Percentiles rank a stretch among this genome's conserved stretches.
Evolutionary conservation across 352 stramenopile genomes (phyloP).

Genomic region (Pythium rishiriense): DNA sequence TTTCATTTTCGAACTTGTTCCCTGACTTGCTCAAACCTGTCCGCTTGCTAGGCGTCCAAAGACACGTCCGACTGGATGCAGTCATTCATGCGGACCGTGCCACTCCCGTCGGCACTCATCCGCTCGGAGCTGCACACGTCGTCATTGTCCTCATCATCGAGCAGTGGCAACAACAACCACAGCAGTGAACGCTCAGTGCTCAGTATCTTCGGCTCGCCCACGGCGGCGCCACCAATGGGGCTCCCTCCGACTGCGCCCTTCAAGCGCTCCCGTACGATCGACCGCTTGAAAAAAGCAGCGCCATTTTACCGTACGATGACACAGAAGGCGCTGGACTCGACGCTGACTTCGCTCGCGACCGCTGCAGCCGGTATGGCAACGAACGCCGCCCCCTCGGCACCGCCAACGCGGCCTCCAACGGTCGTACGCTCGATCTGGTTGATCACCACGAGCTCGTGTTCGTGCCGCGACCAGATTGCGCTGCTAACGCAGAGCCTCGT

Average conservation of each 20-base stretch:
- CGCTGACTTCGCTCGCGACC: conserved; percentile 18
- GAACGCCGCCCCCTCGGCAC: neutral
- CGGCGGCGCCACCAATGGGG: neutral
- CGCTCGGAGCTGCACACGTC: conserved; percentile 4
- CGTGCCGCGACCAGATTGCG: conserved; percentile 27
- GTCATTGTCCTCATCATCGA: conserved; percentile 1
- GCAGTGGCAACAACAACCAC: conserved; percentile 15
- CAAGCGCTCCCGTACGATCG: conserved; percentile 43
- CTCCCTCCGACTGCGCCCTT: conserved; percentile 26
- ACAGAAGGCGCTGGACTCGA: conserved; percentile 32
- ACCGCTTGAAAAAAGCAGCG: conserved; percentile 29
- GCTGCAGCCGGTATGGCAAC: conserved; percentile 3
- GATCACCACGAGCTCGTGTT: conserved; percentile 33
- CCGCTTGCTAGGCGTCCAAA: conserved; percentile 20
- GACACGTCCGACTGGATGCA: conserved; percentile 35
- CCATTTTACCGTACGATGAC: conserved; percentile 49
- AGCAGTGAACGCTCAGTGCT: conserved; percentile 9
- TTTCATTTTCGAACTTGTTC: neutral
- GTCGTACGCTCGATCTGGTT: conserved; percentile 41
- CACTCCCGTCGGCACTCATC: conserved; percentile 9
- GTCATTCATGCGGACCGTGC: conserved; percentile 28
- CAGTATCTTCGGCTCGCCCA: conserved; percentile 18
- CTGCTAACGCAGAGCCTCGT: conserved; percentile 31
- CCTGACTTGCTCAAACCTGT: neutral
- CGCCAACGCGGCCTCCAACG: conserved; percentile 16